These are phyloP conservation scores for Podospora fimiseda DNA, from an alignment of 495 filamentous ascomycete genomes.

Conservation along the genomic window DNA sequence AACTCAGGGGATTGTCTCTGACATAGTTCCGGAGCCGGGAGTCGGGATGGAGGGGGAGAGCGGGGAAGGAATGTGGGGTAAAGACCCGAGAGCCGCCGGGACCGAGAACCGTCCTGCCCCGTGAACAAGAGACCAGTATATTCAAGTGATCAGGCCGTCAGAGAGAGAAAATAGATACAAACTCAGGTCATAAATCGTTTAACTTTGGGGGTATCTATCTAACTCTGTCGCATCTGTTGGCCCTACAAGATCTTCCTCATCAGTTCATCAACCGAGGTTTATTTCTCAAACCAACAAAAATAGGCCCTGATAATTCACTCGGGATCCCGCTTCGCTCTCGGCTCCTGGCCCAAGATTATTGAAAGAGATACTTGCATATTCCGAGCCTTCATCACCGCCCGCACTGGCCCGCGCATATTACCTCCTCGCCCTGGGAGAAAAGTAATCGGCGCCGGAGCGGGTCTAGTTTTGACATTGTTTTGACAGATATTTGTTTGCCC, in stretches of 20 bases:
- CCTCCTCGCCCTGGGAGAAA: neutral
- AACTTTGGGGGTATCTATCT: slow-evolving; percentile 32
- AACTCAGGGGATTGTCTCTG: no score
- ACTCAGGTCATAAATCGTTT: slow-evolving; percentile 24
- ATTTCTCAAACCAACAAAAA: slow-evolving; percentile 19
- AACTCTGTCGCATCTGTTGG: slow-evolving; percentile 25
- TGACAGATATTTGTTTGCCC: neutral
- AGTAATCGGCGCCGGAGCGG: neutral
- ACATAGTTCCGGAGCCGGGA: no score
- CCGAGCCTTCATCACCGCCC: neutral
- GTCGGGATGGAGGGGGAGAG: no score
- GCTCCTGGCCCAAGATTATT: neutral
- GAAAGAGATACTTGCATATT: neutral
- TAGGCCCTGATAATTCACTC: no score
- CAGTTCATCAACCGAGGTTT: neutral
- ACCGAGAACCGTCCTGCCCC: no score
- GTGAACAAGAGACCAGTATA: no score
- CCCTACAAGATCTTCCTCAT: slow-evolving; percentile 12
- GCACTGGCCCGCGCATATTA: no score
- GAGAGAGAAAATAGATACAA: neutral
- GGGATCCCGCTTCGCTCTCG: no score
- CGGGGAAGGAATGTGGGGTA: no score
- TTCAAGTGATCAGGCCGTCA: no score
- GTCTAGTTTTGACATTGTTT: neutral
- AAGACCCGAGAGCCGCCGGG: no score